Evolutionary conservation across 805 yeast genomes (phyloP), one percentile per base, ranked within the genome.

Genomic region (Tetrapisispora nanseiensis): DNA sequence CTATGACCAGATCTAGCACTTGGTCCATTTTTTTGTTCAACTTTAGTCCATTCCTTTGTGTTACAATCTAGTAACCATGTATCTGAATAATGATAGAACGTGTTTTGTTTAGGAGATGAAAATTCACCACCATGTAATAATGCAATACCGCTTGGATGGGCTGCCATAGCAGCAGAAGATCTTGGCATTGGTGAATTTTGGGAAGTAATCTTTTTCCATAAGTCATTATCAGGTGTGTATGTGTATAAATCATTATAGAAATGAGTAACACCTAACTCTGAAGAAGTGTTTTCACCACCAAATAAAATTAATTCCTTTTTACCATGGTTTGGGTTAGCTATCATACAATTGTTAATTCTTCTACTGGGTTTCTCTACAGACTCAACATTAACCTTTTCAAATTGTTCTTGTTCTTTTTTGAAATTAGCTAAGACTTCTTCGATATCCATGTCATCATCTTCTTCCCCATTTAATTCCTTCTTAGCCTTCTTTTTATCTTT

Each of bases 91-190:
- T 90, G 98, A 61, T 92, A 92, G 63, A 90, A 90, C 0, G 96
- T 86, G 39, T 86, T 78, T 61, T 90, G 98, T 54, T 90, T 90
- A 3, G 97, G 97, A 13, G 95, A 84, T 1, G 96, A 85, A 54
- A 92, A 90, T 63, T 90, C 98, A 54, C 98, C 98, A 39, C 97
- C 98, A 65, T 86, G 92, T 69, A 90, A 64, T 46, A 90, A 61
- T 22, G 86, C 74, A 2, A 89, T 68, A 10, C 97, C 97, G 2
- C 87, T 77, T 1, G 96, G 95, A 62, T 90, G 97, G 0, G 85
- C 81, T 47, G 89, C 80, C 86, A 89, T 84, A 1, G 95, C 84
- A 51, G 94, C 96, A 0, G 96, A 86, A 0, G 95, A 84, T 48
- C 98, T 69, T 1, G 96, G 95, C 57, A 89, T 74, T 13, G 98